phyloP scores from a whole-genome alignment of 352 stramenopile genomes.

The Phytophthora podocarpi region DNA sequence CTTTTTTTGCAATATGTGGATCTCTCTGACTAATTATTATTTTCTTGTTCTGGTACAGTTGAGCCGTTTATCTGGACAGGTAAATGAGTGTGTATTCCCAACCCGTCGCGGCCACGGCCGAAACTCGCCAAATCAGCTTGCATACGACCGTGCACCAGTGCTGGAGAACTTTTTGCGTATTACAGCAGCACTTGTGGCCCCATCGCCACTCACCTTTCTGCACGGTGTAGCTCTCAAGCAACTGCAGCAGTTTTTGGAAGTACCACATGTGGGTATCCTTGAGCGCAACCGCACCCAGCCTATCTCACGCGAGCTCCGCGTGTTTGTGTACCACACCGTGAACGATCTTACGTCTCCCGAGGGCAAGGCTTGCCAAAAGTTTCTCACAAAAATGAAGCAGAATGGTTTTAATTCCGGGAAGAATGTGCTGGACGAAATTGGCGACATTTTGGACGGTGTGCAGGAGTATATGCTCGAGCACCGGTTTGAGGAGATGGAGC shows the following conservation, averaged over 20 bases:
- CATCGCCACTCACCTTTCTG: constrained; percentile 76
- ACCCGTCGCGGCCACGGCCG: constrained; percentile 59
- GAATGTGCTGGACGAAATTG: constrained; percentile 75
- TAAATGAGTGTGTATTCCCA: constrained; percentile 77
- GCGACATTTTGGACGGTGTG: constrained; percentile 78
- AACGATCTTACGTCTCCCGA: constrained; percentile 79
- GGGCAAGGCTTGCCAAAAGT: constrained; percentile 80
- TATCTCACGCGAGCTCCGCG: constrained; percentile 74
- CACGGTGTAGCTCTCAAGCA: constrained; percentile 78
- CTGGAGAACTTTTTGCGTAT: constrained; percentile 82
- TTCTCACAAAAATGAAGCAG: constrained; percentile 63
- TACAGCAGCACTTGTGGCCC: constrained; percentile 71
- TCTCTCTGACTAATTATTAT: constrained; percentile 4
- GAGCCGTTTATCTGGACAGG: constrained; percentile 64
- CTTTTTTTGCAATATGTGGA: background rate
- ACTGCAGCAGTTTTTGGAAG: constrained; percentile 82
- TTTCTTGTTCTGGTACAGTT: constrained; percentile 54
- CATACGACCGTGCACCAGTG: constrained; percentile 69
- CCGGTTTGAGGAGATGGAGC: constrained; percentile 78
- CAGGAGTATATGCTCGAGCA: constrained; percentile 90
- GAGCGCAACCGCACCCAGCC: constrained; percentile 80
- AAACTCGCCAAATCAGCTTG: constrained; percentile 64
- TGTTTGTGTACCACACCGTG: constrained; percentile 83
- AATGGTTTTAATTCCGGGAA: constrained; percentile 49
- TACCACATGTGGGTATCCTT: constrained; percentile 72